Percentiles rank a stretch among this genome's conserved stretches.
These are phyloP conservation scores for Pseudocercospora macadamiae DNA, from an alignment of 2,329 filamentous ascomycete species.

Conservation along the genomic window DNA sequence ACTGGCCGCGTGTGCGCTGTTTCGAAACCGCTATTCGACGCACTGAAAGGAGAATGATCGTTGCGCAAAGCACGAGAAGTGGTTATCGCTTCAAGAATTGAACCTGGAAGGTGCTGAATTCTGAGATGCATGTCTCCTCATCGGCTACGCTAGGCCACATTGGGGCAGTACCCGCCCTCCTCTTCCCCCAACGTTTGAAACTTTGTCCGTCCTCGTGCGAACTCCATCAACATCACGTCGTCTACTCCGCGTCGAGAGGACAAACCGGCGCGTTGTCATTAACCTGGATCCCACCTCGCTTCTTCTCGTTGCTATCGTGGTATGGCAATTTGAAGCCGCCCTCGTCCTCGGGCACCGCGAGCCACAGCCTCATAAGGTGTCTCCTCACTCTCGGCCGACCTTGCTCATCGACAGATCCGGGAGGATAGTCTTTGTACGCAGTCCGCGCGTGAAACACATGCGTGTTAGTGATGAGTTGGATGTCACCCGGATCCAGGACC, in stretches of 20 bases:
- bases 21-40: not conserved
- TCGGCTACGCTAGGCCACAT: too few relatives aligned
- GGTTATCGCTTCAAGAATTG: too few relatives aligned
- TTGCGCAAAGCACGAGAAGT: too few relatives aligned
- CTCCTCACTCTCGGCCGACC: slow-evolving; percentile 64
- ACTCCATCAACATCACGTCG: not conserved
- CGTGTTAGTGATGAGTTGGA: slow-evolving; percentile 80
- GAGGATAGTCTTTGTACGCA: slow-evolving; percentile 72
- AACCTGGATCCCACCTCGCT: slow-evolving; percentile 85
- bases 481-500: slow-evolving; percentile 82
- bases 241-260: slow-evolving; percentile 72
- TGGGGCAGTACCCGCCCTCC: too few relatives aligned
- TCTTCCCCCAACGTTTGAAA: not conserved
- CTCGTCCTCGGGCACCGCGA: slow-evolving; percentile 77
- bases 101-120: too few relatives aligned
- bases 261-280: slow-evolving; percentile 75
- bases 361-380: slow-evolving; percentile 82
- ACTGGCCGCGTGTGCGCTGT: not conserved
- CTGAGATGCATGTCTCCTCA: too few relatives aligned
- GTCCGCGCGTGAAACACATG: slow-evolving; percentile 82
- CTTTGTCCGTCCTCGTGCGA: not conserved
- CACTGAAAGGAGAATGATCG: too few relatives aligned
- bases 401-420: slow-evolving; percentile 38
- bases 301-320: slow-evolving; percentile 79
- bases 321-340: slow-evolving; percentile 86